Conservation (phyloP, 2,329 filamentous ascomycete species). For the Cladosporium colombiae region DNA sequence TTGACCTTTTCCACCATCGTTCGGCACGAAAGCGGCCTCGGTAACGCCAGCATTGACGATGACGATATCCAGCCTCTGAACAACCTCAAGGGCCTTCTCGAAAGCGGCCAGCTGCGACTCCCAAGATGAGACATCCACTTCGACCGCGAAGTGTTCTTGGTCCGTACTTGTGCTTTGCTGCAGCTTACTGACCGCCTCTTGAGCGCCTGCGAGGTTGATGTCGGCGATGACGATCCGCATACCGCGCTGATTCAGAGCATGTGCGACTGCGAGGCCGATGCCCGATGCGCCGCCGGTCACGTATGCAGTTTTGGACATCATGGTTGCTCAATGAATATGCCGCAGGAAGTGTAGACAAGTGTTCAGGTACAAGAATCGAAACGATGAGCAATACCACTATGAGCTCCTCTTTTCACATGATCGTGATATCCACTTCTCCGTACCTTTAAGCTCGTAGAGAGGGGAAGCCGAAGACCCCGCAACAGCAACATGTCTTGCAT, state of each 20-base stretch:
- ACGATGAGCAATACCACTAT: background rate
- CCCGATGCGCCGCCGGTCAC: constrained; percentile 35
- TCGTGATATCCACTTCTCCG: constrained; percentile 2
- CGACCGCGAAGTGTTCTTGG: constrained; percentile 28
- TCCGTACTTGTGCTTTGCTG: constrained; percentile 23
- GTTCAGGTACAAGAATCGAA: background rate
- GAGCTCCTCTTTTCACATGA: background rate
- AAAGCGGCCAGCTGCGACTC: constrained; percentile 42
- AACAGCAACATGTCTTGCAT: background rate
- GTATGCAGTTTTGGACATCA: constrained; percentile 24
- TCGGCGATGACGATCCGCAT: constrained; percentile 55
- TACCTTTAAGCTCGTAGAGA: background rate
- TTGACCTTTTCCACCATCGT: constrained; percentile 25
- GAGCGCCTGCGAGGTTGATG: constrained; percentile 32
- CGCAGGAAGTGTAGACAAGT: background rate
- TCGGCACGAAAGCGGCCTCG: constrained; percentile 42
- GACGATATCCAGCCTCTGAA: constrained; percentile 42
- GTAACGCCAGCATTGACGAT: constrained; percentile 45
- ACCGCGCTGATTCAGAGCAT: constrained; percentile 31
- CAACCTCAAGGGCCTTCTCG: constrained; percentile 35
- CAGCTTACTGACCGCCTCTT: constrained; percentile 28
- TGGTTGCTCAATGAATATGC: constrained; percentile 2
- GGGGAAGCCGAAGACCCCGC: constrained; percentile 15
- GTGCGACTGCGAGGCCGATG: constrained; percentile 38
- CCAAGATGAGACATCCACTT: constrained; percentile 41